A percentile compares a stretch with the other conserved stretches of the same genome.
Evolutionary conservation across 345 rosid genomes (phyloP).

Genomic region (Rhizophora apiculata): DNA sequence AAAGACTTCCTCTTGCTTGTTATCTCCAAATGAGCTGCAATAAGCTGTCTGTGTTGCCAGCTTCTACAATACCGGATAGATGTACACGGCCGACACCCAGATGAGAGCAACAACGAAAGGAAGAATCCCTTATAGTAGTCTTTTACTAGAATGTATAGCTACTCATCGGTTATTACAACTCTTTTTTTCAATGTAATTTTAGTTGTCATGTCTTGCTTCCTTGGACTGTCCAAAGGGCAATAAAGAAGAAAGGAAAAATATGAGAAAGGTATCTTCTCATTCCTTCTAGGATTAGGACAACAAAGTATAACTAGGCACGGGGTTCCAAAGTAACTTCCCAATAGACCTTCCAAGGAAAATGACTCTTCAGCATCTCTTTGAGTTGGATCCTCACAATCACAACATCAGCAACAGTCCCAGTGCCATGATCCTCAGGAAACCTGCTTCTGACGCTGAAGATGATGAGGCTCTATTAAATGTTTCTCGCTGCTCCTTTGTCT

Average conservation of each 20-base stretch:
- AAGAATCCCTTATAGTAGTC: slow-evolving; percentile 6
- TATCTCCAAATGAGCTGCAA: slow-evolving; percentile 15
- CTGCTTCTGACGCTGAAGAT: slow-evolving; percentile 20
- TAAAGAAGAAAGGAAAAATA: slow-evolving; percentile 7
- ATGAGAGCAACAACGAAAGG: slow-evolving; percentile 12
- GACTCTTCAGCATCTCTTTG: slow-evolving; percentile 36
- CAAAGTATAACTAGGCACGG: slow-evolving; percentile 9
- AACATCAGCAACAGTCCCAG: slow-evolving; percentile 3
- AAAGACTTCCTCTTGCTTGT: slow-evolving; percentile 10
- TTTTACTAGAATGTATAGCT: slow-evolving; percentile 2
- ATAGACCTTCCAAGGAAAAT: slow-evolving; percentile 31
- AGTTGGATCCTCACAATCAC: slow-evolving; percentile 29
- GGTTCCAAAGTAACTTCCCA: slow-evolving; percentile 30
- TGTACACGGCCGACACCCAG: slow-evolving; percentile 34
- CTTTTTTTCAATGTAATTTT: slow-evolving; percentile 24
- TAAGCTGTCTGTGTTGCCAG: slow-evolving; percentile 17
- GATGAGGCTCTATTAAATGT: slow-evolving; percentile 38
- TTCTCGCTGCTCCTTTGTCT: slow-evolving; percentile 34
- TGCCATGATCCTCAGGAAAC: slow-evolving; percentile 15
- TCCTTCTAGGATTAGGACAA: background rate
- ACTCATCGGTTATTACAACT: slow-evolving; percentile 38
- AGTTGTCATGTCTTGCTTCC: slow-evolving; percentile 30
- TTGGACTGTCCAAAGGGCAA: slow-evolving; percentile 3
- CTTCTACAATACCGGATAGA: slow-evolving; percentile 4
- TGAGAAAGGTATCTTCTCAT: slow-evolving; percentile 9